phyloP scores from a whole-genome alignment of 1,284 basidiomycete species.

The Ceratobasidium sp. region DNA sequence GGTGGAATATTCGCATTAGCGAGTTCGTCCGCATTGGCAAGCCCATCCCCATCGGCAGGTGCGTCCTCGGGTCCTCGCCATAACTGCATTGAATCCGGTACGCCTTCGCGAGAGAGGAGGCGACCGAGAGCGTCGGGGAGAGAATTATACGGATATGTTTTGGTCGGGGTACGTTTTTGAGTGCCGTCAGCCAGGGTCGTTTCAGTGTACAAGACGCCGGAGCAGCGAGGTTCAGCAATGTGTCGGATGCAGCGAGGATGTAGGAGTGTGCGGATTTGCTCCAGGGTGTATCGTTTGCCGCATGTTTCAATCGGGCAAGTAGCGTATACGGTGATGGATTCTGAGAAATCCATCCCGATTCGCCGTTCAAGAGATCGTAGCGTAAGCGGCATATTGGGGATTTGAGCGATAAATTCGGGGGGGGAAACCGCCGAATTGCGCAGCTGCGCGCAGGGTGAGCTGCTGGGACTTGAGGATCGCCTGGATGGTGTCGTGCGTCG shows the following conservation, averaged over 20 bases:
- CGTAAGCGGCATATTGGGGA: background rate
- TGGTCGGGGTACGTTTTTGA: background rate
- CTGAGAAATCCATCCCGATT: conserved; percentile 11
- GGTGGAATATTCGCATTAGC: no score
- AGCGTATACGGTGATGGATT: background rate
- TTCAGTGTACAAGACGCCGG: conserved; percentile 10
- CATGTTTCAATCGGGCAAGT: background rate
- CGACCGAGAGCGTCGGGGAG: background rate
- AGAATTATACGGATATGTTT: conserved; percentile 7
- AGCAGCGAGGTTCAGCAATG: background rate
- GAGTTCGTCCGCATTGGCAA: no score
- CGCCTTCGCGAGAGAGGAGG: background rate
- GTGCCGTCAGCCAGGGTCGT: background rate
- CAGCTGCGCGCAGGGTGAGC: background rate
- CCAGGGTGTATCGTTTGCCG: conserved; percentile 19
- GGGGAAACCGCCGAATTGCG: background rate
- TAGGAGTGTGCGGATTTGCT: background rate
- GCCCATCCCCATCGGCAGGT: background rate
- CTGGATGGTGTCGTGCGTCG: background rate
- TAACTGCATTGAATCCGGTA: background rate
- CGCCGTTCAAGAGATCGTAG: conserved; percentile 1
- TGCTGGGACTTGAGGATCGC: background rate
- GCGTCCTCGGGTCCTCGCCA: background rate
- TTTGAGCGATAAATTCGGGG: background rate
- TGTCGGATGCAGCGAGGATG: conserved; percentile 18